Percentiles rank a stretch among this genome's conserved stretches.
These are phyloP conservation scores for Elsinoe fawcettii DNA, from an alignment of 2,329 filamentous ascomycete genomes.

Conservation along the genomic window DNA sequence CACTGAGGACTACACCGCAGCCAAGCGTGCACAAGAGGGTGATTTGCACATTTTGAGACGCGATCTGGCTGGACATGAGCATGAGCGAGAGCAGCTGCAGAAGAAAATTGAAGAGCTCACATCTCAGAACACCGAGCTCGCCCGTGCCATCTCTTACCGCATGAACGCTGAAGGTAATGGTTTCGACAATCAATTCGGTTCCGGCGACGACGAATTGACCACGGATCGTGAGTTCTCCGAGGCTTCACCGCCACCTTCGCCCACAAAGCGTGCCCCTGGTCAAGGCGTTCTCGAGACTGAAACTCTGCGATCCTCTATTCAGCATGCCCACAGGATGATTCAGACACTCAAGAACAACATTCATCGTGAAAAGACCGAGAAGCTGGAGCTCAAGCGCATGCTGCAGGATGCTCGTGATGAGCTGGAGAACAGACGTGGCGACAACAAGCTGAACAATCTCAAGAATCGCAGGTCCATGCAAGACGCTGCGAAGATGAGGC, in stretches of 20 bases:
- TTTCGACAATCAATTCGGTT: conserved; percentile 42
- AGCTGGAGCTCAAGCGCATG: conserved; percentile 89
- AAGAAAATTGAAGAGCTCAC: conserved; percentile 82
- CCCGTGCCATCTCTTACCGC: conserved; percentile 70
- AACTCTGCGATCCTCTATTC: conserved; percentile 86
- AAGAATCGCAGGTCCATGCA: conserved; percentile 55
- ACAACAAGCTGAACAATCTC: conserved; percentile 41
- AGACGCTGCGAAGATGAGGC: conserved; percentile 61
- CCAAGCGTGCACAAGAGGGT: conserved; percentile 77
- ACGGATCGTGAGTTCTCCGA: conserved; percentile 60
- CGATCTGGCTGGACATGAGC: conserved; percentile 68
- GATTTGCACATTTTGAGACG: conserved; percentile 79
- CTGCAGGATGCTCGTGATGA: conserved; percentile 93
- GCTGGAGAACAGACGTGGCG: conserved; percentile 58
- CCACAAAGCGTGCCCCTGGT: conserved; percentile 81
- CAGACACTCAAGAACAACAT: conserved; percentile 92
- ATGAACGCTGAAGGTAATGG: conserved; percentile 33
- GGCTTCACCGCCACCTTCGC: conserved; percentile 82
- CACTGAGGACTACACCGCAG: conserved; percentile 67
- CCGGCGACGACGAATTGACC: conserved; percentile 53
- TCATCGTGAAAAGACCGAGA: conserved; percentile 97
- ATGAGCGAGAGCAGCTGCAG: conserved; percentile 69
- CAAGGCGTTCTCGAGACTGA: conserved; percentile 91
- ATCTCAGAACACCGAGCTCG: conserved; percentile 83
- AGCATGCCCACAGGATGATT: conserved; percentile 93